Percentiles rank a stretch among this genome's conserved stretches.
Conservation (phyloP, 257 asterid genomes). For the Cinchona pubescens region DNA sequence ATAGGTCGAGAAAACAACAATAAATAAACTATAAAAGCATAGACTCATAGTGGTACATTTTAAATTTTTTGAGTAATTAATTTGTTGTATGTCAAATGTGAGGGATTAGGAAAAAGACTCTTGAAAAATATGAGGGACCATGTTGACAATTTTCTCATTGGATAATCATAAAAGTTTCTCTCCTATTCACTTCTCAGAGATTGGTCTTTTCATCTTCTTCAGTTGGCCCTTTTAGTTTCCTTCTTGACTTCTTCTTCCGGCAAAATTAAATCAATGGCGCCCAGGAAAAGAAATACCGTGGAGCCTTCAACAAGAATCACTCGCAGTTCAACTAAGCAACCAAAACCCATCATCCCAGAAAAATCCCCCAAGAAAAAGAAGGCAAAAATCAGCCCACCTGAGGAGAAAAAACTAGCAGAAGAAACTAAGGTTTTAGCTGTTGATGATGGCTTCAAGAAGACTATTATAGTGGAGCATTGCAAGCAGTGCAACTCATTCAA, state of each 20-base stretch:
- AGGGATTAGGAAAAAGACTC: background rate
- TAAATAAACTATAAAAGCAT: too few relatives aligned
- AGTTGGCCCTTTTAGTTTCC: background rate
- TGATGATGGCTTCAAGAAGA: slow-evolving; percentile 27
- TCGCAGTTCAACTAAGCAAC: background rate
- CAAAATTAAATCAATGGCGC: slow-evolving; percentile 34
- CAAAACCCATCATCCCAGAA: slow-evolving; percentile 21
- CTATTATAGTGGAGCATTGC: slow-evolving; percentile 64
- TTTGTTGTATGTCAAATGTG: background rate
- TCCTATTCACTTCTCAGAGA: background rate
- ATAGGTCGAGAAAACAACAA: background rate
- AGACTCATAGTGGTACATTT: background rate
- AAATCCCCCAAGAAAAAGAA: slow-evolving; percentile 25
- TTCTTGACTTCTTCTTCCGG: background rate
- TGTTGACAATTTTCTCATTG: background rate
- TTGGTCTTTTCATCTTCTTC: background rate
- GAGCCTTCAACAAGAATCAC: slow-evolving; percentile 24
- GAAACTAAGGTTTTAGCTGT: slow-evolving; percentile 10
- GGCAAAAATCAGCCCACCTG: background rate
- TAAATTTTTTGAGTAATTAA: background rate
- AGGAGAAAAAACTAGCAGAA: background rate
- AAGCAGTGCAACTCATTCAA: slow-evolving; percentile 61
- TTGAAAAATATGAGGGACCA: background rate
- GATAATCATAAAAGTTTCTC: background rate
- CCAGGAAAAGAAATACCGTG: slow-evolving; percentile 25